Evolutionary conservation across 2,329 filamentous ascomycete genomes (phyloP), one percentile per base, ranked within the genome.

Genomic region (Aureobasidium pullulans): DNA sequence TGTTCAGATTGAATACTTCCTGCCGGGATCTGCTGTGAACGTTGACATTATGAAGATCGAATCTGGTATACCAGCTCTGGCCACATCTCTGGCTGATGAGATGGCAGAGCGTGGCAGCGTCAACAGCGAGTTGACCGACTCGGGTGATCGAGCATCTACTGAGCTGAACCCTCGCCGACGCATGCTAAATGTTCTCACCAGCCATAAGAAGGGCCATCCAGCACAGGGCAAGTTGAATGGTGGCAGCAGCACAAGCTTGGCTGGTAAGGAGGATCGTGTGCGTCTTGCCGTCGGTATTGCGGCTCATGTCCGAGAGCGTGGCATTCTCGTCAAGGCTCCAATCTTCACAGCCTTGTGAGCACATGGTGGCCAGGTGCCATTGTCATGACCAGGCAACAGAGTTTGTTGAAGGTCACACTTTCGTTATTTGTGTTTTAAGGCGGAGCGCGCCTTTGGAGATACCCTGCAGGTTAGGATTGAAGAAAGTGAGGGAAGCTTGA

Each of bases 41-140:
- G 77, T 84, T 2, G 82, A 86, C 4, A 80, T 89, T 63, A 96
- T 97, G 92, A 95, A 96, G 68, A 76, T 90, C 4, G 94, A 97
- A 71, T 75, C 77, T 4, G 76, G 77, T 29, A 78, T 80, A 32
- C 77, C 78, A 6, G 69, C 76, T 6, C 69, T 80, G 31, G 71
- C 69, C n/a, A 71, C 68, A 8, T 76, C 76, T 4, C 73, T 78
- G 28, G 64, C 71, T 11, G 67, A 72, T 11, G 75, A 77, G 31
- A 72, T 73, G 32, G 71, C 72, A 9, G 77, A 79, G 59, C 69
- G 71, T 16, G 73, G 70, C 66, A 70, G 70, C 67, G 40, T 67
- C 11, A 64, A 67, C 15, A 70, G 68, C 63, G 72, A 74, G 43
- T 56, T 66, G 10, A 69, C 65, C 10, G 71, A 73, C 43, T 53